Base-by-base conservation (phyloP, 768 basidiomycete species). In the Serendipita vermifera region DNA sequence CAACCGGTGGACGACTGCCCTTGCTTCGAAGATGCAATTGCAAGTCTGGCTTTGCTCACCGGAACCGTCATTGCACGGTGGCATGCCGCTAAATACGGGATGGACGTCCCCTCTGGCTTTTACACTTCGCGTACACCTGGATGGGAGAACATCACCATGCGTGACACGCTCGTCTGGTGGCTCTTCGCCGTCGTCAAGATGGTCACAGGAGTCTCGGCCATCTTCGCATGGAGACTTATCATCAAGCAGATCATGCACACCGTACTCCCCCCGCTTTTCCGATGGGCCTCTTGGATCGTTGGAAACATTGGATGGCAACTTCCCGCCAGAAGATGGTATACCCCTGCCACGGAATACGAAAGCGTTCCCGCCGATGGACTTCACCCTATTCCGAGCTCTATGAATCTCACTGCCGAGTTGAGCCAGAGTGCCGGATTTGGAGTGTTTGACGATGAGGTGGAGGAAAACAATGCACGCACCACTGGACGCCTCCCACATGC, bases 11-110 rank as follows among this genome's bases (percentile, higher is more conserved):
- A 98, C 57, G 90, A 94, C 63, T 97, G 94, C 62, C 94, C 94
- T 2, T 97, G 94, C 69, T 99, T 96, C 68, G 94, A 96, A 65
- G 94, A 98, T 64, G 89, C 93, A 2, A 93, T 97, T 53, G 91
- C 94, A 0, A 85, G 92, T 60, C 70, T 86, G n/a, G 83, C 87
- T 24, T 91, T 91, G 38, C 74, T 87, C 15, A 72, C 85, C 33
- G 94, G 94, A n/a, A 71, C 75, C 17, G 70, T 78, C 22, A 65
- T 91, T 0, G 80, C 79, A 0, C 73, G 77, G 39, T 96, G 92
- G 91, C 69, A 71, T 46, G 73, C 68, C 27, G 73, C 60, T 1
- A 57, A 58, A 32, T 41, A 33, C 26, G 60, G 61, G 15, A 55
- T 55, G 31, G 36, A 57, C n/a, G 38, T 56, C 15, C 38, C 57